Percentiles rank a stretch among this genome's conserved stretches.
Evolutionary conservation across 352 stramenopile species (phyloP).

Genomic region (Pythium pyrilobum): DNA sequence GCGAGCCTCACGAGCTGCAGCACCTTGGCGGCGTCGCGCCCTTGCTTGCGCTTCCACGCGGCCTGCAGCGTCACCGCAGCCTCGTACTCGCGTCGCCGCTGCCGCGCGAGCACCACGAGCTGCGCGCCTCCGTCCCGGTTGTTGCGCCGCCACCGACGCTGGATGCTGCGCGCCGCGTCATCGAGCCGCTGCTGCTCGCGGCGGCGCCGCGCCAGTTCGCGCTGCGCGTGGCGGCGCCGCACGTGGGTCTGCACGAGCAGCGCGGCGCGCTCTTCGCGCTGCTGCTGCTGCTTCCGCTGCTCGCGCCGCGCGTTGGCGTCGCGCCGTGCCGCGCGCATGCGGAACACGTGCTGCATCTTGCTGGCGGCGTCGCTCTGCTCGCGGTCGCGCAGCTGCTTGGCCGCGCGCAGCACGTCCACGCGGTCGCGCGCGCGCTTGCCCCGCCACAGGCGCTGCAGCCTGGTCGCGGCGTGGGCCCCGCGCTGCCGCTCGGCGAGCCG

Average conservation of each 20-base stretch:
- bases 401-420: conserved; percentile 21
- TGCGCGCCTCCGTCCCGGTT: conserved; percentile 37
- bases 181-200: conserved; percentile 23
- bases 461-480: conserved; percentile 26
- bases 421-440: conserved; percentile 35
- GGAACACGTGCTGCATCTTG: conserved; percentile 55
- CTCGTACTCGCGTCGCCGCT: conserved; percentile 31
- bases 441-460: conserved; percentile 78
- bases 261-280: conserved; percentile 37
- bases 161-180: conserved; percentile 34
- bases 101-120: conserved; percentile 29
- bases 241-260: conserved; percentile 35
- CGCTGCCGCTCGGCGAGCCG: conserved; percentile 9
- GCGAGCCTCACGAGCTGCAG: conserved; percentile 35
- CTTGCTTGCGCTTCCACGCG: conserved; percentile 55
- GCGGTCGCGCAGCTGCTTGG: conserved; percentile 24
- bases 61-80: conserved; percentile 49
- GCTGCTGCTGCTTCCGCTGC: conserved; percentile 21
- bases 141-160: conserved; percentile 47
- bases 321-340: conserved; percentile 37
- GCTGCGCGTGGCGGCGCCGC: conserved; percentile 30
- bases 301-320: conserved; percentile 33
- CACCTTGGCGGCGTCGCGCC: conserved; percentile 28
- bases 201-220: conserved; percentile 27
- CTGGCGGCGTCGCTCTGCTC: conserved; percentile 44